Conservation (phyloP, 768 basidiomycete species). For the Antrodiella citrinella region DNA sequence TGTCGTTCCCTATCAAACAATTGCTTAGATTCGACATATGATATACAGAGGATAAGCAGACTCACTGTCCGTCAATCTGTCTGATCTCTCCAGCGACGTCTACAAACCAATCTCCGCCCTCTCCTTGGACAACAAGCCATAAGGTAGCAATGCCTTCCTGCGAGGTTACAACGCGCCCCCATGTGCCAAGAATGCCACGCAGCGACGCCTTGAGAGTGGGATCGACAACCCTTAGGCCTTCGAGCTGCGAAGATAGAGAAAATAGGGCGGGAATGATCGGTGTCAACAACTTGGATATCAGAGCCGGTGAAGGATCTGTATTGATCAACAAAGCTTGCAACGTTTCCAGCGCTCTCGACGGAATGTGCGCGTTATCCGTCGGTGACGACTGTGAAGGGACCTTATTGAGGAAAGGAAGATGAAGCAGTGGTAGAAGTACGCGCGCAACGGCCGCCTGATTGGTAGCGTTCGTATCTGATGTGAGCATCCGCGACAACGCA, state of each 20-base stretch:
- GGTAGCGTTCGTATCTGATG: conserved; percentile 25
- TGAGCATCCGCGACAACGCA: conserved; percentile 57
- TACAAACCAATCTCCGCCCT: conserved; percentile 47
- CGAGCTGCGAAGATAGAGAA: conserved; percentile 48
- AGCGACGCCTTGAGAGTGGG: conserved; percentile 54
- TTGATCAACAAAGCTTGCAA: conserved; percentile 58
- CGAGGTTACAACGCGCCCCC: conserved; percentile 59
- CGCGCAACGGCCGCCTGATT: conserved; percentile 23
- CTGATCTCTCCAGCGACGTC: conserved; percentile 45
- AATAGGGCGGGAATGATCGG: conserved; percentile 66
- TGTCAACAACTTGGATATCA: conserved; percentile 55
- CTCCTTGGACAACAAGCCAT: conserved; percentile 49
- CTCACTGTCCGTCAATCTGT: conserved; percentile 35
- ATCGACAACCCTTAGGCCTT: conserved; percentile 50
- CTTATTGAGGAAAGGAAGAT: conserved; percentile 37
- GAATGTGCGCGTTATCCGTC: conserved; percentile 19
- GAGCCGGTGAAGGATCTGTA: conserved; percentile 68
- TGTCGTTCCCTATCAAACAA: background rate
- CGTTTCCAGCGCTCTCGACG: conserved; percentile 34
- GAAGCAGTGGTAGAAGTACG: conserved; percentile 41
- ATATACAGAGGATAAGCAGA: conserved; percentile 4
- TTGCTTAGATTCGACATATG: background rate
- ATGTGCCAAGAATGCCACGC: conserved; percentile 55
- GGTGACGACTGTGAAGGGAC: background rate
- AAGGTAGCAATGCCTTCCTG: conserved; percentile 47